Percentiles rank a stretch among this genome's conserved stretches.
Conservation (phyloP, 2,329 filamentous ascomycete genomes). For the Fusarium sp. region DNA sequence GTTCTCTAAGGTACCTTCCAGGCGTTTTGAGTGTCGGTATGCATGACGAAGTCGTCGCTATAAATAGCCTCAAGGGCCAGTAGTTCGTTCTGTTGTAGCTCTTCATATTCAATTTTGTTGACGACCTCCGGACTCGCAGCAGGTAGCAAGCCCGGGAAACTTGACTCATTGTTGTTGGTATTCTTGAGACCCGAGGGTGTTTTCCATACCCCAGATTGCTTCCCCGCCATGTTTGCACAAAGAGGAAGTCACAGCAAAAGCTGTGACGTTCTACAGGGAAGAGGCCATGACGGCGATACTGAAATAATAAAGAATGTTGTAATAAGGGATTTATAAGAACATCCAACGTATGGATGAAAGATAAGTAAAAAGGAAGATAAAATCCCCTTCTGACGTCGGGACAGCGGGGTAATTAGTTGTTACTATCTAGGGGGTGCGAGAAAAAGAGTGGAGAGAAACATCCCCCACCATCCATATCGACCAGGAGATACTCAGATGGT, state of each 20-base stretch:
- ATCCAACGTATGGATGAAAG: constrained; percentile 38
- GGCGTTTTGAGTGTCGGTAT: constrained; percentile 76
- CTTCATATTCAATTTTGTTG: constrained; percentile 75
- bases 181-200: constrained; percentile 56
- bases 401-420: constrained; percentile 41
- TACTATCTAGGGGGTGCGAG: not conserved
- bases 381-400: constrained; percentile 39
- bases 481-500: not conserved
- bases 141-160: constrained; percentile 63
- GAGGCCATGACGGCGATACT: constrained; percentile 56
- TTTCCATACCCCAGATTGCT: constrained; percentile 61
- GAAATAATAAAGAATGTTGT: constrained; percentile 11
- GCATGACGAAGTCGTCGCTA: constrained; percentile 84
- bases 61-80: constrained; percentile 89
- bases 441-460: not conserved
- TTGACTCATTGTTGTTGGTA: constrained; percentile 59
- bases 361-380: constrained; percentile 17
- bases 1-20: constrained; percentile 77
- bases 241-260: constrained; percentile 64
- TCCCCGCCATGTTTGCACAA: constrained; percentile 64
- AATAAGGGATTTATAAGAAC: constrained; percentile 25
- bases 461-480: not conserved
- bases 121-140: constrained; percentile 53
- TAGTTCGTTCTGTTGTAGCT: constrained; percentile 89
- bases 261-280: constrained; percentile 62